These are phyloP conservation scores for Tricholoma saponaceum DNA, from an alignment of 768 basidiomycete species.

Conservation along the genomic window DNA sequence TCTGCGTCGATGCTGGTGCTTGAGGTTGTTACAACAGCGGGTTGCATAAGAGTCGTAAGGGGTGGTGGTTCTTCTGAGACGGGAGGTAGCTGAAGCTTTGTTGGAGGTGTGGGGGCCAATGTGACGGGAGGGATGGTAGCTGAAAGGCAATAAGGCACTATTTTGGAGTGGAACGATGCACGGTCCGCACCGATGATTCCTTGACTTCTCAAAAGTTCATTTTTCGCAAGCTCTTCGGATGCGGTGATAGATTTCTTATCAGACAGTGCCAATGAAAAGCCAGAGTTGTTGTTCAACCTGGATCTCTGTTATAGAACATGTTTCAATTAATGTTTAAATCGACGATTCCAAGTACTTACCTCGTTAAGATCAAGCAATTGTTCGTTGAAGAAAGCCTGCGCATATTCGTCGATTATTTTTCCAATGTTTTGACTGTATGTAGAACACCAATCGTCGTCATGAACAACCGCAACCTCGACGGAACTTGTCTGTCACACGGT, in stretches of 20 bases:
- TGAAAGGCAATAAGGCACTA: background rate
- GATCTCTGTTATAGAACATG: background rate
- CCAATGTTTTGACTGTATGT: constrained; percentile 1
- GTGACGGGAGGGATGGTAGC: background rate
- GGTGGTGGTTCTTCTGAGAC: background rate
- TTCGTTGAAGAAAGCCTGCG: constrained; percentile 3
- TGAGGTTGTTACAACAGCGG: background rate
- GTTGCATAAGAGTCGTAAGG: background rate
- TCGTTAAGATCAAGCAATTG: background rate
- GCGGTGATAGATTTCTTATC: background rate
- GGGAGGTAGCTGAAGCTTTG: background rate
- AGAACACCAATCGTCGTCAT: constrained; percentile 11
- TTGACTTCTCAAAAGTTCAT: background rate
- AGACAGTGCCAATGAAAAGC: background rate
- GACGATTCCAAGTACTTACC: background rate
- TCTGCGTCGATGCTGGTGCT: background rate
- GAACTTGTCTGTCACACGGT: constrained; percentile 1
- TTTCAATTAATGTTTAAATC: background rate
- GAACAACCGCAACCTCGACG: constrained; percentile 8
- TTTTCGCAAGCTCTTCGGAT: background rate
- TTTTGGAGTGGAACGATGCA: background rate
- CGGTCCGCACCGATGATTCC: background rate
- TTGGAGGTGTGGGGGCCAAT: background rate
- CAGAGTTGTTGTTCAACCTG: background rate
- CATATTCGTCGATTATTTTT: constrained; percentile 9